Evolutionary conservation across 345 rosid genomes (phyloP).

Genomic region (Bretschneidera sinensis): DNA sequence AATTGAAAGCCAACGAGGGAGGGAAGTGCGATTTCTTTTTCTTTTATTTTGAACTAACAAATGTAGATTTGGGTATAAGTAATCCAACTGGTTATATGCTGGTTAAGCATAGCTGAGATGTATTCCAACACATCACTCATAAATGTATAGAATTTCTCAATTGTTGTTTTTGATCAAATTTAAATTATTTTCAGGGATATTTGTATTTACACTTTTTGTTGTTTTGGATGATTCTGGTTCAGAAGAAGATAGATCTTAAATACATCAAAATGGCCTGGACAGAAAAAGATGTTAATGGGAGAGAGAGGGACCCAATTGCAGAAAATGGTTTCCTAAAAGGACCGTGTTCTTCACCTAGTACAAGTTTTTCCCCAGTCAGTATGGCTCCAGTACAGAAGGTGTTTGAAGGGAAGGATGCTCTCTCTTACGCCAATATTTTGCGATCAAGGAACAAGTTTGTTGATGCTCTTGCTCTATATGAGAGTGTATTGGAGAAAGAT

Average conservation of each 20-base stretch:
- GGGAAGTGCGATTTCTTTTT: too few relatives aligned
- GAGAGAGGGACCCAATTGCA: conserved; percentile 35
- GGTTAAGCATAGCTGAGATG: background rate
- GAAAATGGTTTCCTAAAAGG: conserved; percentile 72
- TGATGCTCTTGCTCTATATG: conserved; percentile 82
- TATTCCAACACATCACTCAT: background rate
- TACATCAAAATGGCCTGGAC: conserved; percentile 48
- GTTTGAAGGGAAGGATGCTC: conserved; percentile 60
- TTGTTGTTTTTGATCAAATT: background rate
- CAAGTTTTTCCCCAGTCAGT: conserved; percentile 30
- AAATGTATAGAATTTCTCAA: too few relatives aligned
- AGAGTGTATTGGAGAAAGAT: conserved; percentile 71
- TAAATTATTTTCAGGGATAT: too few relatives aligned
- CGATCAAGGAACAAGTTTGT: conserved; percentile 91
- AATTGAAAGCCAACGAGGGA: too few relatives aligned
- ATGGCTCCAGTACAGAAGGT: conserved; percentile 34
- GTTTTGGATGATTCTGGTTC: conserved; percentile 10
- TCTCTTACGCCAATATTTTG: conserved; percentile 83
- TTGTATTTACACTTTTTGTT: too few relatives aligned
- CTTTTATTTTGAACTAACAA: too few relatives aligned
- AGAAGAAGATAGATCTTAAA: conserved; percentile 25
- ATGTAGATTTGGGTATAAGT: background rate
- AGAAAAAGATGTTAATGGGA: conserved; percentile 52
- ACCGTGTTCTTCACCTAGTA: conserved; percentile 41
- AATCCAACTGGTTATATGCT: background rate